A percentile compares a stretch with the other conserved stretches of the same genome.
phyloP scores from a whole-genome alignment of 805 yeast genomes.

The Yarrowia sp. region DNA sequence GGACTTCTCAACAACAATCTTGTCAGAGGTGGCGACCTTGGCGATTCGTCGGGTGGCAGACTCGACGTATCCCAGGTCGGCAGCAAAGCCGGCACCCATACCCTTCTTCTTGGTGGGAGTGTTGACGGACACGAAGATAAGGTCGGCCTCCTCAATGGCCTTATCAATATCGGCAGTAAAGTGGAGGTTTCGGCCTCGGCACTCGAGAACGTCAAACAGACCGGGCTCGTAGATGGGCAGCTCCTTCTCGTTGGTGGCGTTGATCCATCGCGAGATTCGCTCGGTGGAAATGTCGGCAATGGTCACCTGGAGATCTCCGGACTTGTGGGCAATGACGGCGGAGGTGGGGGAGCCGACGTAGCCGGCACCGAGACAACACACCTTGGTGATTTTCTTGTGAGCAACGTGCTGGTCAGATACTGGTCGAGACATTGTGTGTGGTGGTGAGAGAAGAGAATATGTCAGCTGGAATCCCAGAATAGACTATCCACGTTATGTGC shows the following conservation, averaged over 20 bases:
- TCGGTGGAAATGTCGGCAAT: slow-evolving; percentile 35
- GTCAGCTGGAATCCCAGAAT: no score
- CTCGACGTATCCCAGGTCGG: slow-evolving; percentile 35
- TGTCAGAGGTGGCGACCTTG: slow-evolving; percentile 34
- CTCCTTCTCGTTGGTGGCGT: slow-evolving; percentile 31
- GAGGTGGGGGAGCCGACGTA: slow-evolving; percentile 38
- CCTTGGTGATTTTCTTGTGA: slow-evolving; percentile 25
- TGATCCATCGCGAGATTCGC: slow-evolving; percentile 35
- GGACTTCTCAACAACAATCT: slow-evolving; percentile 36
- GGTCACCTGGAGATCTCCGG: slow-evolving; percentile 33
- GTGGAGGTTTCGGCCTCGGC: slow-evolving; percentile 32
- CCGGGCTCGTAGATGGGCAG: slow-evolving; percentile 38
- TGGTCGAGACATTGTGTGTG: slow-evolving; percentile 21
- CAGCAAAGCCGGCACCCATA: slow-evolving; percentile 36
- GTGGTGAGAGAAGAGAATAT: background rate
- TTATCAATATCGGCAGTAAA: slow-evolving; percentile 35
- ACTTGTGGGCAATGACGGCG: slow-evolving; percentile 35
- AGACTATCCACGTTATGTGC: background rate
- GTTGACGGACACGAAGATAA: slow-evolving; percentile 36
- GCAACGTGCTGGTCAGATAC: slow-evolving; percentile 23
- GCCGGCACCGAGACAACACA: slow-evolving; percentile 37
- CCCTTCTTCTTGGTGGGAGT: slow-evolving; percentile 37
- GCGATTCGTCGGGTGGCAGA: slow-evolving; percentile 37
- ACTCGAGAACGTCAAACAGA: slow-evolving; percentile 33
- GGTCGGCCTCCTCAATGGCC: slow-evolving; percentile 35